Percentiles rank a stretch among this genome's conserved stretches.
Conservation (phyloP, 2,329 filamentous ascomycete genomes). For the Nemania diffusa region DNA sequence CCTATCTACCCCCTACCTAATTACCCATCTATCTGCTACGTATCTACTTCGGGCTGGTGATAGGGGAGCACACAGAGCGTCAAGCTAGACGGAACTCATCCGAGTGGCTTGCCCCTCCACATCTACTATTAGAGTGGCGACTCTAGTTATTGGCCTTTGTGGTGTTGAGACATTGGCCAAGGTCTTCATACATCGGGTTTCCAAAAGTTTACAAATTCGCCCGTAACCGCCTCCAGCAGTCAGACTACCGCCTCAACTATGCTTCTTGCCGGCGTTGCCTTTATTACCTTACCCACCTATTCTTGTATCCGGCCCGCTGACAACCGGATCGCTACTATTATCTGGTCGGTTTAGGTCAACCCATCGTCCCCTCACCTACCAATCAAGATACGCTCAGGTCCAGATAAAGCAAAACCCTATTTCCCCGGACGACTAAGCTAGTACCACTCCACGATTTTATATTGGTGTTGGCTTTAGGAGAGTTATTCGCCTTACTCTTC, state of each 20-base stretch:
- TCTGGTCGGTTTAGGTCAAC: constrained; percentile 6
- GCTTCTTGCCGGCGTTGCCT: constrained; percentile 12
- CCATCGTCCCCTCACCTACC: constrained; percentile 7
- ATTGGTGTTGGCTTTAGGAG: constrained; percentile 22
- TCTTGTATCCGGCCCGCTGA: constrained; percentile 15
- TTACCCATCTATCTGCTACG: constrained; percentile 18
- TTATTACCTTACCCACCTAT: constrained; percentile 29
- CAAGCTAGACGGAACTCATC: constrained; percentile 19
- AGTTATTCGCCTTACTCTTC: constrained; percentile 7
- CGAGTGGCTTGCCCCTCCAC: constrained; percentile 5
- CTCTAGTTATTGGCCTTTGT: constrained; percentile 12
- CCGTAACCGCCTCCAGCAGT: constrained; percentile 3
- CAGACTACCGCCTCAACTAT: constrained; percentile 20
- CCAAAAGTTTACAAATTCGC: background rate
- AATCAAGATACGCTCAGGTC: constrained; percentile 13
- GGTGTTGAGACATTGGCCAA: constrained; percentile 23
- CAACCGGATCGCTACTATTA: background rate
- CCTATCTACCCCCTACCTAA: background rate
- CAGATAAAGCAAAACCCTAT: constrained; percentile 24
- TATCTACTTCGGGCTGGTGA: constrained; percentile 14
- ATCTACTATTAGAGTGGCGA: constrained; percentile 19
- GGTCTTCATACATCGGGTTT: constrained; percentile 19
- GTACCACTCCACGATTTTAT: constrained; percentile 25
- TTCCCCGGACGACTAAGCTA: constrained; percentile 20
- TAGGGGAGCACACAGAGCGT: constrained; percentile 20